Evolutionary conservation across 129 eudicot species (phyloP).

Genomic region (Helianthus annuus): HanXRQr2.0-SUNRISE NC_035448.2:88390949-88391448

Average conservation of each 20-base stretch:
- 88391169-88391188: constrained; percentile 46
- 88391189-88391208: constrained; percentile 72
- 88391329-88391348: constrained; percentile 75
- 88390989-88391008: constrained; percentile 54
- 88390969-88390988: constrained; percentile 58
- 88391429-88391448: too few relatives aligned
- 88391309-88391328: constrained; percentile 50
- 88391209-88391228: constrained; percentile 43
- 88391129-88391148: constrained; percentile 56
- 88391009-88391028: constrained; percentile 44
- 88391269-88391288: constrained; percentile 44
- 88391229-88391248: constrained; percentile 54
- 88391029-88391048: constrained; percentile 42
- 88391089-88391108: constrained; percentile 42
- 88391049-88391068: constrained; percentile 75
- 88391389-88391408: constrained; percentile 35
- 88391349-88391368: constrained; percentile 45
- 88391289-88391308: constrained; percentile 50
- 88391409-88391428: constrained; percentile 31
- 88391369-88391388: constrained; percentile 14
- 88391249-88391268: constrained; percentile 40
- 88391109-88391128: constrained; percentile 66
- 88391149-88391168: constrained; percentile 53
- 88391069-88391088: constrained; percentile 60
- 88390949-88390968: constrained; percentile 45